These are phyloP conservation scores for Solanum etuberosum DNA, from an alignment of 257 asterid genomes.

Conservation along the genomic window DNA sequence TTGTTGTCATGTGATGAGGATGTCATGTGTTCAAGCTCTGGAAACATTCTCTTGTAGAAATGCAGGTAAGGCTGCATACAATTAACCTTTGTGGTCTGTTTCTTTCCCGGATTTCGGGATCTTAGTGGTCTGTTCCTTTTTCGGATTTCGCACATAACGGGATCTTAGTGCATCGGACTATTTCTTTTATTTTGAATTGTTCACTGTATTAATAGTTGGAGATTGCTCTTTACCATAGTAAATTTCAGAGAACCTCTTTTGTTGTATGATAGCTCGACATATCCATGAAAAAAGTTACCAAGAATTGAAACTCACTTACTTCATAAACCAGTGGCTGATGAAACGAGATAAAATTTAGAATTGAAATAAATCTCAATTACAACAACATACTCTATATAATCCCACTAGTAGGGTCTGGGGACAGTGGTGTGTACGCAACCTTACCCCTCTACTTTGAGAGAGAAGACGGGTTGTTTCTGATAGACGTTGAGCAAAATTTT, in stretches of 20 bases:
- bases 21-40: no score
- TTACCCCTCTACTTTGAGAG: background rate
- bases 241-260: no score
- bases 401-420: background rate
- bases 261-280: background rate
- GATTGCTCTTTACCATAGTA: no score
- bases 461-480: background rate
- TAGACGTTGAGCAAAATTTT: background rate
- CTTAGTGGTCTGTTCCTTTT: no score
- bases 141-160: no score
- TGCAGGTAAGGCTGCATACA: background rate
- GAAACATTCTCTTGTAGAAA: no score
- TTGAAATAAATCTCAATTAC: background rate
- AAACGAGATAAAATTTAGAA: background rate
- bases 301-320: no score
- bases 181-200: no score
- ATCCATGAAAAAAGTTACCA: background rate
- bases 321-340: no score
- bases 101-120: no score
- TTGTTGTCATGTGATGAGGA: background rate
- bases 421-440: background rate
- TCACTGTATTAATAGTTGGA: no score
- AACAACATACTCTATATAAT: background rate
- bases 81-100: background rate
- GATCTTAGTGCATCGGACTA: no score